Evolutionary conservation across 495 filamentous ascomycete species (phyloP), one percentile per base, ranked within the genome.

Genomic region (Neurospora intermedia): DNA sequence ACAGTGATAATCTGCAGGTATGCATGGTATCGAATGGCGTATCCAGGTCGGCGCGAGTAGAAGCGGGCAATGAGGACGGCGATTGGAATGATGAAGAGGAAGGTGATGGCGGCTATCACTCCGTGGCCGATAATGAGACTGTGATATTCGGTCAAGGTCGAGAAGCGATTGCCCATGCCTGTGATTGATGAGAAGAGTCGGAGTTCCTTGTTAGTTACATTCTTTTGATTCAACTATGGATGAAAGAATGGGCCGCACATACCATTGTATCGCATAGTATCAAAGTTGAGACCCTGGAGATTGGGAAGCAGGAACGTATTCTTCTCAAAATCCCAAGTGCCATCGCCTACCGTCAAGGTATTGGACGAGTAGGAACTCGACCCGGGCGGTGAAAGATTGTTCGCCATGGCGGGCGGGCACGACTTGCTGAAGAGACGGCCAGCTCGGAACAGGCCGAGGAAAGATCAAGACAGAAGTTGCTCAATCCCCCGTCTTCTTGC

Each of bases 241-340:
- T 5, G 16, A 6, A 39, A 43, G 31, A n/a, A 71, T 38, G 54
- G 20, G 15, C 23, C 10, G 45, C 11, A 10, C 88, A 77, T 82
- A 96, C 94, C 94, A 89, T 97, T 97, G 82, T 96, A 97, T 82
- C 87, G 89, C 91, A 94, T 97, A n/a, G 94, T 97, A 71, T 91
- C 93, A 81, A 94, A 94, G 81, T 97, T 97, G 18, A 96, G 79
- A 3, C 94, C 94, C 80, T 92, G 86, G 45, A 97, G 82, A 82
- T 96, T 96, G 35, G 94, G 94, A 66, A 97, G 82, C 69, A 97
- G 86, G 81, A 97, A 97, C 10, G 90, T 92, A 82, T 97, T 94
- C 81, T 91, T 89, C 73, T 87, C 83, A 35, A 88, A 87, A 77
- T 97, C 93, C 94, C 94, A 97, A 40, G 94, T 97, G 40, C 94